Conservation (phyloP, 2,329 filamentous ascomycete genomes). For the Alternaria consortialis region DNA sequence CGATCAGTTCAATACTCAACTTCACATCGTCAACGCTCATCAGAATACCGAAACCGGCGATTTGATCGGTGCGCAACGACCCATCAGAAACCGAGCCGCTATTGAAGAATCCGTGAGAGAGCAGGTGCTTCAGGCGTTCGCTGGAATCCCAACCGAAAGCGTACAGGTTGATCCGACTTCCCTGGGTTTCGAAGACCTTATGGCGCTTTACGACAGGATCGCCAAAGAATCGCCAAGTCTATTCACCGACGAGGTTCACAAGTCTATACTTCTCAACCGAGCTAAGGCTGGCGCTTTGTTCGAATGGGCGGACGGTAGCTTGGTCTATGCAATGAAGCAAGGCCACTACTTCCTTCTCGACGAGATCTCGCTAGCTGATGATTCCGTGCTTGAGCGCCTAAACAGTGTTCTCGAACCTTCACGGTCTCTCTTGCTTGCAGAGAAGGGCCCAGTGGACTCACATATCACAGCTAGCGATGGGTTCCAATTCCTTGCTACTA, state of each 20-base stretch:
- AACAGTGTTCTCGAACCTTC: constrained; percentile 96
- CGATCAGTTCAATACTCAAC: constrained; percentile 75
- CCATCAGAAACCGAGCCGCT: constrained; percentile 82
- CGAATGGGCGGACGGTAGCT: constrained; percentile 93
- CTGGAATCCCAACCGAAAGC: constrained; percentile 10
- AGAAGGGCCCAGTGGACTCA: constrained; percentile 88
- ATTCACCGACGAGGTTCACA: constrained; percentile 56
- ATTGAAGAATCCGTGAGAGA: constrained; percentile 71
- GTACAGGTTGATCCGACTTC: constrained; percentile 18
- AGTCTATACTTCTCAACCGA: constrained; percentile 57
- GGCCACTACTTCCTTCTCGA: constrained; percentile 94
- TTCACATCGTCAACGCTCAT: constrained; percentile 95
- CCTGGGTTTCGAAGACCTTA: constrained; percentile 56
- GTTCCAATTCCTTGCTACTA: constrained; percentile 97
- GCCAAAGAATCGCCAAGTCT: constrained; percentile 54
- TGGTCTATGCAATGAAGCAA: constrained; percentile 91
- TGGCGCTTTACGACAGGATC: constrained; percentile 67
- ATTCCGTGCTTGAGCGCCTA: constrained; percentile 93
- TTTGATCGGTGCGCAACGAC: constrained; percentile 92
- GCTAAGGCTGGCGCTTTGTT: constrained; percentile 84
- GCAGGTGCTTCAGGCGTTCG: constrained; percentile 63
- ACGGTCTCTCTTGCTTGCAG: constrained; percentile 85
- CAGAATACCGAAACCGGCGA: constrained; percentile 98
- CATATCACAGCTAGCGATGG: constrained; percentile 77
- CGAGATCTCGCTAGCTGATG: constrained; percentile 96